phyloP scores from a whole-genome alignment of 257 asterid species.

The Plantago major region DNA sequence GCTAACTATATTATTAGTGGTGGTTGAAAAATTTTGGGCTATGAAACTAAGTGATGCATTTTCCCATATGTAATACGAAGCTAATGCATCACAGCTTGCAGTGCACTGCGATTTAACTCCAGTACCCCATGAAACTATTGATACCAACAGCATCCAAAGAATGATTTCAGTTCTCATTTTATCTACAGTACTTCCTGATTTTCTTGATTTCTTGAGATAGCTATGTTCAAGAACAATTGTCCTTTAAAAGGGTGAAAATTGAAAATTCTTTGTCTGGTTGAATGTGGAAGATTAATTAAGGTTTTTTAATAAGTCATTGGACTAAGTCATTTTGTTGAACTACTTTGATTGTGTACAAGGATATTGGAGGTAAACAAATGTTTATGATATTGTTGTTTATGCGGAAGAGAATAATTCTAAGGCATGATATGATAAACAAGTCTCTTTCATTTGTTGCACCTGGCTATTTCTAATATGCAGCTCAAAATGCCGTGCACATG shows the following conservation, averaged over 20 bases:
- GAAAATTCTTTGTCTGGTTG: not conserved
- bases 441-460: not conserved
- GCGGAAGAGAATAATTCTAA: not conserved
- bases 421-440: not conserved
- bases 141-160: not conserved
- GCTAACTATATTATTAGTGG: conserved; percentile 31
- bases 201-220: not conserved
- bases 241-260: not conserved
- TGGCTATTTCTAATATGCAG: too few relatives aligned
- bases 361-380: not conserved
- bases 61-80: conserved; percentile 52
- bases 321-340: not conserved
- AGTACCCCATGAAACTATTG: conserved; percentile 7
- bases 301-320: not conserved
- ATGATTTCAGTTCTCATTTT: not conserved
- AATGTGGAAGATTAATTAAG: too few relatives aligned
- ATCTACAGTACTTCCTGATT: not conserved
- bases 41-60: conserved; percentile 40
- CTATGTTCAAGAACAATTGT: not conserved
- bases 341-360: not conserved
- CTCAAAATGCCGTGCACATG: too few relatives aligned
- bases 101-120: conserved; percentile 39
- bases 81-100: conserved; percentile 48
- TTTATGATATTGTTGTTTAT: not conserved
- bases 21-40: conserved; percentile 36